Conservation (phyloP, 1,139 yeast genomes). For the Casaregolazyma lundiana region DNA sequence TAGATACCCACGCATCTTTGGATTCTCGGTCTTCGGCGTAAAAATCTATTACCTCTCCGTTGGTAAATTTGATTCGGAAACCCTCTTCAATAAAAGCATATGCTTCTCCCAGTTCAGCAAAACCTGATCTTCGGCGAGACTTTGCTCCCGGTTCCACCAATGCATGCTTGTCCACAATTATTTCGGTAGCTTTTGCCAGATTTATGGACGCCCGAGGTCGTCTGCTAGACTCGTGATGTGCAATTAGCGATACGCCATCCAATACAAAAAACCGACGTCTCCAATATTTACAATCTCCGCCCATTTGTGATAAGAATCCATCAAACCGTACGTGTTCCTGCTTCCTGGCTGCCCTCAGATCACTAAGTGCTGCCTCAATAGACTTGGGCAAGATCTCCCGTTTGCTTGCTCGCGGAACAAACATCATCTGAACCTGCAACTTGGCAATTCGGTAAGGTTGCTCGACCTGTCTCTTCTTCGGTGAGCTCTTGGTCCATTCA, state of each 20-base stretch:
- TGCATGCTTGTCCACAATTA: conserved; percentile 25
- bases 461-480: conserved; percentile 30
- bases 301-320: conserved; percentile 68
- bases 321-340: conserved; percentile 32
- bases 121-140: conserved; percentile 29
- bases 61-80: conserved; percentile 58
- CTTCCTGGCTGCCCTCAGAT: conserved; percentile 24
- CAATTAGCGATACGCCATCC: conserved; percentile 55
- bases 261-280: conserved; percentile 59
- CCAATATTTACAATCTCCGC: conserved; percentile 69
- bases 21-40: conserved; percentile 55
- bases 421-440: conserved; percentile 66
- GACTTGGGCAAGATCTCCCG: conserved; percentile 51
- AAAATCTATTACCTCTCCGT: conserved; percentile 66
- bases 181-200: conserved; percentile 54
- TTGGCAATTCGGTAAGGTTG: conserved; percentile 62
- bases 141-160: conserved; percentile 27
- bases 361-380: conserved; percentile 46
- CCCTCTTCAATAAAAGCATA: conserved; percentile 27
- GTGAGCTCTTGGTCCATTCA: conserved; percentile 62
- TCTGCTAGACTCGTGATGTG: conserved; percentile 58
- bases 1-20: conserved; percentile 47
- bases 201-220: conserved; percentile 70
- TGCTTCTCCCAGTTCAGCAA: conserved; percentile 30
- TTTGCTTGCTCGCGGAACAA: conserved; percentile 49